Conservation (phyloP, 2,329 filamentous ascomycete genomes). For the Ophiostoma novo-ulmi region DNA sequence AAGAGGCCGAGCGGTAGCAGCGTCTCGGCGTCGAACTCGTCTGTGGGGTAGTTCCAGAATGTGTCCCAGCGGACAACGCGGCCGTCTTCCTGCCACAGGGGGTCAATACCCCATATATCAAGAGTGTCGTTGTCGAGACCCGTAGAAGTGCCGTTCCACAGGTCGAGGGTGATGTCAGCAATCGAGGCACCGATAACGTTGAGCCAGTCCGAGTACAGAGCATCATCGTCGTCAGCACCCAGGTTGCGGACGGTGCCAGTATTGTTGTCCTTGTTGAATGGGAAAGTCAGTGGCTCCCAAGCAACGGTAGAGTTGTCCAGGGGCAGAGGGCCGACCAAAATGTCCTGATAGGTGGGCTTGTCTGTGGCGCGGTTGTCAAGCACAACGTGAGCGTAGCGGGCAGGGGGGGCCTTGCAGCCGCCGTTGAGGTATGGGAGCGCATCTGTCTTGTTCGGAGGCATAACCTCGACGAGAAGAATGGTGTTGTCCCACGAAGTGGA, state of each 20-base stretch:
- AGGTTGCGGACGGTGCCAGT: conserved; percentile 41
- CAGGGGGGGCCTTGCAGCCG: conserved; percentile 31
- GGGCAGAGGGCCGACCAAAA: conserved; percentile 47
- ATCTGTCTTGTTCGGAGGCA: conserved; percentile 48
- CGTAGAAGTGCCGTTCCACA: conserved; percentile 39
- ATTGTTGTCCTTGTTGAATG: conserved; percentile 39
- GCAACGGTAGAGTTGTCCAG: conserved; percentile 37
- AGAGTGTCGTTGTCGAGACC: conserved; percentile 41
- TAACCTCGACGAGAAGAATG: conserved; percentile 36
- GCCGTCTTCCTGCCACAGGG: conserved; percentile 39
- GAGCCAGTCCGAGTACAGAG: conserved; percentile 35
- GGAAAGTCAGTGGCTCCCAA: conserved; percentile 40
- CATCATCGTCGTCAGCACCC: conserved; percentile 35
- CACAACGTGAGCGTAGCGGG: conserved; percentile 42
- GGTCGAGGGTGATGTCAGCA: conserved; percentile 42
- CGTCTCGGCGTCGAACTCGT: conserved; percentile 40
- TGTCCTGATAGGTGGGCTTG: conserved; percentile 40
- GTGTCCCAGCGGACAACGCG: conserved; percentile 45
- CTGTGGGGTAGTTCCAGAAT: conserved; percentile 39
- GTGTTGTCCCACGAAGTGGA: conserved; percentile 38
- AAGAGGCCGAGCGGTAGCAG: conserved; percentile 44
- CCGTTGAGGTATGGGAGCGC: conserved; percentile 43
- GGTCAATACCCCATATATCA: conserved; percentile 40
- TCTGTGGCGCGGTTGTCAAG: conserved; percentile 40
- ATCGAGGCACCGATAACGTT: conserved; percentile 33